These are phyloP conservation scores for Ochromonas danica DNA, from an alignment of 108 stramenopile species.

Conservation along the genomic window DNA sequence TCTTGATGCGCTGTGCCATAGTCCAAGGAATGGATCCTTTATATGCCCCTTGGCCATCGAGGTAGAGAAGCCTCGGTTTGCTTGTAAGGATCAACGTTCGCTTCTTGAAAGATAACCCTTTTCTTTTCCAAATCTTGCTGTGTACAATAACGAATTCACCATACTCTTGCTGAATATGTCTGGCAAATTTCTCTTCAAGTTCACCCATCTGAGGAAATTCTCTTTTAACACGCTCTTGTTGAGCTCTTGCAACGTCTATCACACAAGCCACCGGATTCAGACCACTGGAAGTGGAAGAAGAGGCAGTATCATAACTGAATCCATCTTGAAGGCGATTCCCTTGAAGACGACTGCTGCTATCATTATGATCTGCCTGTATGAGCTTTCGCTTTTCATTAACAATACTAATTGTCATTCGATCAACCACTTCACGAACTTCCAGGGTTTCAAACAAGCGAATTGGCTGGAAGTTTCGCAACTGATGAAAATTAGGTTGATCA, in stretches of 20 bases:
- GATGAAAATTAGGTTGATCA: slow-evolving; percentile 19
- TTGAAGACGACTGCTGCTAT: not conserved
- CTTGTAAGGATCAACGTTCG: not conserved
- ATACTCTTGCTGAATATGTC: not conserved
- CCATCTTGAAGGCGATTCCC: not conserved
- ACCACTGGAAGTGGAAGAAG: not conserved
- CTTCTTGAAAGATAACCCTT: slow-evolving; percentile 7
- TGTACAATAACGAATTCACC: slow-evolving; percentile 18
- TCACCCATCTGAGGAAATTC: not conserved
- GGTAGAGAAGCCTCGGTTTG: not conserved
- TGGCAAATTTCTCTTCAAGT: not conserved
- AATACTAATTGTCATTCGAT: slow-evolving; percentile 21
- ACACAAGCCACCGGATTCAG: not conserved
- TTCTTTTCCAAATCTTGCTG: not conserved
- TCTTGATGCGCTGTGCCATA: not conserved
- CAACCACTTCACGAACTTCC: not conserved
- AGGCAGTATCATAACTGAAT: not conserved
- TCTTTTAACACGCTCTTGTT: not conserved
- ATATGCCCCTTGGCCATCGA: not conserved
- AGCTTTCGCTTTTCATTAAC: not conserved
- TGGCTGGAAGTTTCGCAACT: not conserved
- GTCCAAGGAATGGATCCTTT: slow-evolving; percentile 10
- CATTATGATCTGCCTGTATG: not conserved
- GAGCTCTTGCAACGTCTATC: not conserved
- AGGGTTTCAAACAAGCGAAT: slow-evolving; percentile 1